Percentiles rank a stretch among this genome's conserved stretches.
These are phyloP conservation scores for Exophiala mesophila DNA, from an alignment of 2,329 filamentous ascomycete genomes.

Conservation along the genomic window DNA sequence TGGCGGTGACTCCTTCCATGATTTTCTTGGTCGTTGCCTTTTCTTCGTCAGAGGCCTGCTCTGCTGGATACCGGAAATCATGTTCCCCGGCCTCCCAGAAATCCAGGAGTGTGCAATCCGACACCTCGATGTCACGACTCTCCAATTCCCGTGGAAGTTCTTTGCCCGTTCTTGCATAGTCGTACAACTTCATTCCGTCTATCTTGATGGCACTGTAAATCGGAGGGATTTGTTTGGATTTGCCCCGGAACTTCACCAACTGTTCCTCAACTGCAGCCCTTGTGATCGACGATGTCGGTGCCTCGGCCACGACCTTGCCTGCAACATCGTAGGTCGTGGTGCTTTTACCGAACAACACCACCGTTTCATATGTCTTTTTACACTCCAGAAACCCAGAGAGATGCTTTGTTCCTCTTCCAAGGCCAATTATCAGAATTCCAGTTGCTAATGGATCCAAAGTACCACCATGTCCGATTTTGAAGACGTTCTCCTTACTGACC, in stretches of 20 bases:
- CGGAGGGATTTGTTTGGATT: conserved; percentile 83
- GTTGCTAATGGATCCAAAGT: conserved; percentile 93
- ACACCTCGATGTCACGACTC: conserved; percentile 71
- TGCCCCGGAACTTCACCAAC: conserved; percentile 69
- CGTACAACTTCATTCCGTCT: conserved; percentile 89
- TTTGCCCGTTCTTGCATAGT: conserved; percentile 88
- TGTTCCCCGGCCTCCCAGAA: conserved; percentile 80
- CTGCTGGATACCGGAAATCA: conserved; percentile 69
- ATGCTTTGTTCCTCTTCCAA: conserved; percentile 82
- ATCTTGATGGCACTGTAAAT: conserved; percentile 91
- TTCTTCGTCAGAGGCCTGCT: conserved; percentile 71
- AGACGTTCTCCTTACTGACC: conserved; percentile 58
- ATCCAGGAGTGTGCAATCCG: conserved; percentile 73
- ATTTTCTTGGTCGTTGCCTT: conserved; percentile 70
- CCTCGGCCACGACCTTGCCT: conserved; percentile 74
- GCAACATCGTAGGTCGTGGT: conserved; percentile 88
- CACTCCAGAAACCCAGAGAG: conserved; percentile 75
- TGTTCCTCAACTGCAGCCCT: conserved; percentile 71
- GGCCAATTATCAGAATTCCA: conserved; percentile 81
- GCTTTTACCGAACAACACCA: conserved; percentile 82
- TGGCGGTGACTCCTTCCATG: conserved; percentile 35
- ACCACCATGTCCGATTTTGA: conserved; percentile 95
- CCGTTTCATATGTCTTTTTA: conserved; percentile 88
- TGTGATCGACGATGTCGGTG: conserved; percentile 65
- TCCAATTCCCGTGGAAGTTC: conserved; percentile 81